Conservation (phyloP, 2,329 filamentous ascomycete species). For the Epichloe aotearoae region DNA sequence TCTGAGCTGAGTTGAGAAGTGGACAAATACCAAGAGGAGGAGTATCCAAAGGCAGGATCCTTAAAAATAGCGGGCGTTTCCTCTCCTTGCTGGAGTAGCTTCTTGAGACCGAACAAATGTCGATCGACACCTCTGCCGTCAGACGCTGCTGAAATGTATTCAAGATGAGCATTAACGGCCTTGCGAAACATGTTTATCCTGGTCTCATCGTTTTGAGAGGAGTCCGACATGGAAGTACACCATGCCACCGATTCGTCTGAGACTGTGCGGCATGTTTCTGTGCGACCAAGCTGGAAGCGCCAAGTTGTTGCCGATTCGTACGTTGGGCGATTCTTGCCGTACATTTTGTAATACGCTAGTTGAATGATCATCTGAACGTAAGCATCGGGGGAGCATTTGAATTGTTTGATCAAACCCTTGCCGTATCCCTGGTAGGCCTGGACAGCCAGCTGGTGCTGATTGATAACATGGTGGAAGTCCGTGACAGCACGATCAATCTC, state of each 20-base stretch:
- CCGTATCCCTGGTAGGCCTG: slow-evolving; percentile 96
- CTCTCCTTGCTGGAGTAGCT: slow-evolving; percentile 68
- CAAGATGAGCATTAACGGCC: slow-evolving; percentile 68
- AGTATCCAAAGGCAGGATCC: slow-evolving; percentile 78
- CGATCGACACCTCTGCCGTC: slow-evolving; percentile 92
- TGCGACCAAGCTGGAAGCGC: slow-evolving; percentile 90
- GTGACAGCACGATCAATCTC: slow-evolving; percentile 67
- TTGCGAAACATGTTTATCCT: slow-evolving; percentile 66
- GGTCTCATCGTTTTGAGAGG: slow-evolving; percentile 46
- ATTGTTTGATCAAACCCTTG: slow-evolving; percentile 98
- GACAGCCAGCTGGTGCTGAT: slow-evolving; percentile 78
- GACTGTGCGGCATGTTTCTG: slow-evolving; percentile 87
- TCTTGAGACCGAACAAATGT: slow-evolving; percentile 95
- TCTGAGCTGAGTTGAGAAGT: slow-evolving; percentile 85
- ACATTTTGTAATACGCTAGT: slow-evolving; percentile 97
- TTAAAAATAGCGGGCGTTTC: slow-evolving; percentile 71
- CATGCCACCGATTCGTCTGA: slow-evolving; percentile 86
- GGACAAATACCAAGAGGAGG: slow-evolving; percentile 76
- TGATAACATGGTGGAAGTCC: slow-evolving; percentile 73
- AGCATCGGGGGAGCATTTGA: slow-evolving; percentile 94
- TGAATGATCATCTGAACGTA: slow-evolving; percentile 99
- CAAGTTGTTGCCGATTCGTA: slow-evolving; percentile 94
- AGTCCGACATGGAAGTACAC: slow-evolving; percentile 74
- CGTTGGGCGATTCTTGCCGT: slow-evolving; percentile 91
- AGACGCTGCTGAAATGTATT: slow-evolving; percentile 80